phyloP scores from a whole-genome alignment of 768 basidiomycete species.

The Amanita fuliginea region DNA sequence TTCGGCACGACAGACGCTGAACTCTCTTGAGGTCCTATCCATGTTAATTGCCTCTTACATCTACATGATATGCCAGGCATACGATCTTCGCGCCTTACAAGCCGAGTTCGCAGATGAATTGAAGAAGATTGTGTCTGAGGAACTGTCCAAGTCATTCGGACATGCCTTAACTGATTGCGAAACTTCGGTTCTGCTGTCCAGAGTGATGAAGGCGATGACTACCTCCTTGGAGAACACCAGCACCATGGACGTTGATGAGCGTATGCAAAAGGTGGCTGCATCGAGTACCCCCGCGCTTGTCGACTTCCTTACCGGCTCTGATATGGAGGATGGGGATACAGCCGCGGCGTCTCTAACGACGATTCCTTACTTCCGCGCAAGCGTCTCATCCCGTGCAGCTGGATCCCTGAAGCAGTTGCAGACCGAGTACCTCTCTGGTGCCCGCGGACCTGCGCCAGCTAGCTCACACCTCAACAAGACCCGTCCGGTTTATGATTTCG shows the following conservation, averaged over 20 bases:
- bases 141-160: conserved; percentile 36
- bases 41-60: conserved; percentile 67
- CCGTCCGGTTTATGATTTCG: conserved; percentile 64
- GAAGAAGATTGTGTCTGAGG: conserved; percentile 33
- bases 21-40: conserved; percentile 68
- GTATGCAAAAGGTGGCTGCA: conserved; percentile 64
- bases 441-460: conserved; percentile 55
- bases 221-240: conserved; percentile 53
- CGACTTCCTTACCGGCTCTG: conserved; percentile 41
- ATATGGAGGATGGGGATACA: conserved; percentile 18
- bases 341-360: conserved; percentile 21
- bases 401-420: conserved; percentile 37
- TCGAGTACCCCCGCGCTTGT: conserved; percentile 52
- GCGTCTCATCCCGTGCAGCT: conserved; percentile 37
- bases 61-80: conserved; percentile 67
- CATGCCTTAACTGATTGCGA: conserved; percentile 23
- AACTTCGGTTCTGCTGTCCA: conserved; percentile 20
- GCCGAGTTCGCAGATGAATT: conserved; percentile 47
- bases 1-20: conserved; percentile 71
- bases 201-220: conserved; percentile 32
- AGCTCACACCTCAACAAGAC: conserved; percentile 57
- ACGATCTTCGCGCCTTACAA: conserved; percentile 74
- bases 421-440: conserved; percentile 46
- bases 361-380: conserved; percentile 44
- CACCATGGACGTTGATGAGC: conserved; percentile 56